A percentile compares a stretch with the other conserved stretches of the same genome.
Conservation (phyloP, 2,329 filamentous ascomycete species). For the Pseudogymnoascus pannorum region DNA sequence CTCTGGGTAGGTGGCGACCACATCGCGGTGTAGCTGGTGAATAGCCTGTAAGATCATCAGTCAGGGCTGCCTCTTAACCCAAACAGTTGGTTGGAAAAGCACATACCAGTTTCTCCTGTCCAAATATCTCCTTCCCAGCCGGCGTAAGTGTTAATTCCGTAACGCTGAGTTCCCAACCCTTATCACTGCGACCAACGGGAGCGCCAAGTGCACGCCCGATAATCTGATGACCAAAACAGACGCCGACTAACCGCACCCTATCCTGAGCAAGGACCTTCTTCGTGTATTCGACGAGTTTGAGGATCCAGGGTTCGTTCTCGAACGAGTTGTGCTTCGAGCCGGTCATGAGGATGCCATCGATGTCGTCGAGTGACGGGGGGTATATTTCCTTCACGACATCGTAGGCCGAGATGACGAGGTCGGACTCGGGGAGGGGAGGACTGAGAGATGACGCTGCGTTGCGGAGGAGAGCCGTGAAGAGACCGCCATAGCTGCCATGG, state of each 20-base stretch:
- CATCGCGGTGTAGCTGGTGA: conserved; percentile 83
- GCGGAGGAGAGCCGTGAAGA: conserved; percentile 56
- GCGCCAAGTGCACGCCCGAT: conserved; percentile 64
- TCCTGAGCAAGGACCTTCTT: conserved; percentile 50
- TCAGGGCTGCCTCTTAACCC: not conserved
- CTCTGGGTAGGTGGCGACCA: conserved; percentile 57
- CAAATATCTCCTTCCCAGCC: conserved; percentile 66
- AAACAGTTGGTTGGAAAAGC: not conserved
- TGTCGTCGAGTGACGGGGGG: conserved; percentile 65
- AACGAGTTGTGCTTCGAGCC: conserved; percentile 70
- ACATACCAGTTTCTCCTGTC: conserved; percentile 49
- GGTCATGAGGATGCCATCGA: conserved; percentile 79
- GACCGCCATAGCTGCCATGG: conserved; percentile 65
- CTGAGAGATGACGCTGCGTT: conserved; percentile 30
- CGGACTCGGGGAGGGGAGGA: conserved; percentile 19
- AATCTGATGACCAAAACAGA: conserved; percentile 88
- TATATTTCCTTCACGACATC: conserved; percentile 61
- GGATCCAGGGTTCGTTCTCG: conserved; percentile 68
- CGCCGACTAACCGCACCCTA: conserved; percentile 63
- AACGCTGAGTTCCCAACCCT: conserved; percentile 79
- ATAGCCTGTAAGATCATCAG: conserved; percentile 44
- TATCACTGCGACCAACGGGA: conserved; percentile 57
- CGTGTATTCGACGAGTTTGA: conserved; percentile 63
- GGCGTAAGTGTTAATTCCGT: conserved; percentile 59
- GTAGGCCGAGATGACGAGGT: conserved; percentile 55